These are phyloP conservation scores for Plectosphaerella plurivora DNA, from an alignment of 2,329 filamentous ascomycete genomes.

Conservation along the genomic window DNA sequence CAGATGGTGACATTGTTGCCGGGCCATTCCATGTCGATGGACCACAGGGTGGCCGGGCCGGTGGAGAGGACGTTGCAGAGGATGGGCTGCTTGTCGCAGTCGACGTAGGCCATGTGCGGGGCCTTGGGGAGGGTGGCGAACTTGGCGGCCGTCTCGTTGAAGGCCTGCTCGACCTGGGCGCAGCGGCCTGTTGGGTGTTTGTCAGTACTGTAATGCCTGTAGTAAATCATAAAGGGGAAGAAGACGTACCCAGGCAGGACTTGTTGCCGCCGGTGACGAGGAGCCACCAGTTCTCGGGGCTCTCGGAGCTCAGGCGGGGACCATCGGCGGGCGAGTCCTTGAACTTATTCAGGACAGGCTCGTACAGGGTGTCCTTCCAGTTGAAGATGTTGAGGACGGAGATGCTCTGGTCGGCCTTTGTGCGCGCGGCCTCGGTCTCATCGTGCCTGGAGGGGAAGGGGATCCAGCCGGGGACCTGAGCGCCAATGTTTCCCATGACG, in stretches of 20 bases:
- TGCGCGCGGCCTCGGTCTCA: constrained; percentile 33
- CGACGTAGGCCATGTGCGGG: constrained; percentile 64
- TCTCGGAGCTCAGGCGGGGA: constrained; percentile 25
- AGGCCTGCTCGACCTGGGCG: constrained; percentile 57
- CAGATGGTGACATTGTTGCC: constrained; percentile 61
- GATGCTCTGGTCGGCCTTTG: constrained; percentile 38
- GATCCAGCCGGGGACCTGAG: constrained; percentile 47
- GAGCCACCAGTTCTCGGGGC: constrained; percentile 72
- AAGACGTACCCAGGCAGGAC: constrained; percentile 62
- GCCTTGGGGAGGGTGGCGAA: constrained; percentile 56
- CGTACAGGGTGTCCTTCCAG: constrained; percentile 66
- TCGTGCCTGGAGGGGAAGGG: constrained; percentile 41
- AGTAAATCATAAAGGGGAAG: background rate
- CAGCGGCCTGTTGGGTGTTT: constrained; percentile 52
- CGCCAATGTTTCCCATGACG: constrained; percentile 56
- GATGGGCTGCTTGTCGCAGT: constrained; percentile 71
- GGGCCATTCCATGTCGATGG: constrained; percentile 62
- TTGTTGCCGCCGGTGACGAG: constrained; percentile 72
- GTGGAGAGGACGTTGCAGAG: constrained; percentile 73
- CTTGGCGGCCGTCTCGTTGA: constrained; percentile 60
- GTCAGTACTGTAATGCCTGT: background rate
- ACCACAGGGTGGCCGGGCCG: constrained; percentile 60
- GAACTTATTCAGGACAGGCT: constrained; percentile 37
- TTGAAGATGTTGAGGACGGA: constrained; percentile 59
- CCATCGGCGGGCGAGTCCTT: constrained; percentile 48